A percentile compares a stretch with the other conserved stretches of the same genome.
Conservation (phyloP, 148 eudicot species). For the Nyssa sinensis region DNA sequence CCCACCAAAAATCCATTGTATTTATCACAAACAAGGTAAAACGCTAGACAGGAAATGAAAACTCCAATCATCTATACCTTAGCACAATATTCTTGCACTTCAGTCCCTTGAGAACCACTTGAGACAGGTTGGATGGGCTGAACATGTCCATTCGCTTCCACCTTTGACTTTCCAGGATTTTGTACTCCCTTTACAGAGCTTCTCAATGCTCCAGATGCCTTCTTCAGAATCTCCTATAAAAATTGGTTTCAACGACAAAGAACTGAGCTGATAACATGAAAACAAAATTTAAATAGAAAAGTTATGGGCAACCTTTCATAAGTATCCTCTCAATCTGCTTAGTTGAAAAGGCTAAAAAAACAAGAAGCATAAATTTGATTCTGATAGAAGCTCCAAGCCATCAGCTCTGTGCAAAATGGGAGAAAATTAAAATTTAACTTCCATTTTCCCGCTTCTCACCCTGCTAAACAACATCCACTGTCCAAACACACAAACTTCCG, state of each 20-base stretch:
- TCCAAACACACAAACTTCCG: too few species aligned
- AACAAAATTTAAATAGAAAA: not conserved
- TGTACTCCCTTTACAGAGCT: constrained; percentile 39
- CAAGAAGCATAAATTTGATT: not conserved
- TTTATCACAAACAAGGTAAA: not conserved
- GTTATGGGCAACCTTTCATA: not conserved
- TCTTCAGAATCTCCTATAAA: constrained; percentile 68
- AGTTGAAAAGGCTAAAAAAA: not conserved
- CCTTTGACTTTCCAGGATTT: constrained; percentile 34
- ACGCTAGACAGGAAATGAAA: constrained; percentile 3
- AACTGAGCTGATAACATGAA: not conserved
- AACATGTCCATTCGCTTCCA: constrained; percentile 29
- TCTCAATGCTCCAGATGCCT: constrained; percentile 47
- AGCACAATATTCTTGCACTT: constrained; percentile 27
- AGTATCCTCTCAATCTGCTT: not conserved
- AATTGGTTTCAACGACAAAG: not conserved
- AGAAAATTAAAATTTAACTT: not conserved
- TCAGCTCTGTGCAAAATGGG: not conserved
- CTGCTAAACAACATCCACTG: not conserved
- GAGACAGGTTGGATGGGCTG: constrained; percentile 32
- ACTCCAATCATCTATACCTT: constrained; percentile 26
- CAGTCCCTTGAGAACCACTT: constrained; percentile 38
- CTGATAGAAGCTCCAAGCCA: not conserved
- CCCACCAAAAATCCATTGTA: too few species aligned
- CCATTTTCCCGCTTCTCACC: not conserved